Evolutionary conservation across 2,329 filamentous ascomycete genomes (phyloP), one percentile per base, ranked within the genome.

Genomic region (Pestalotiopsis sp.): DNA sequence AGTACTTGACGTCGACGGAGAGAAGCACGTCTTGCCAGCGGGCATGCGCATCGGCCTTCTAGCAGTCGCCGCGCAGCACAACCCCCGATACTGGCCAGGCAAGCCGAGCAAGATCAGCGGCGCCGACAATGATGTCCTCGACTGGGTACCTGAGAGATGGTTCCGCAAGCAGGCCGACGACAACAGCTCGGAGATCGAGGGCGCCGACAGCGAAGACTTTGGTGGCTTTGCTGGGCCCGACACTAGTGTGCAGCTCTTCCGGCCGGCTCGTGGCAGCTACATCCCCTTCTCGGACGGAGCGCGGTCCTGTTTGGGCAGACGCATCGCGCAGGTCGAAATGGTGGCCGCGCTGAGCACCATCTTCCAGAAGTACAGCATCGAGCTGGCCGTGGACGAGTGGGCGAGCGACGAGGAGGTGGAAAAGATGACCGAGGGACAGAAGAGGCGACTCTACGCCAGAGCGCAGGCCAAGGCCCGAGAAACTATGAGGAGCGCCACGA

Each of bases 141-240:
- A 92, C 68, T 95, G 90, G 78, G 83, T 89, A 62, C 92, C 93
- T 0, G 90, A 93, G 78, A 86, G 93, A 58, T 95, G 93, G 93
- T 87, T 93, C 71, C 80, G 82, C 25, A 73, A 72, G 20, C 74
- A 75, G 20, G 70, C 45, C 17, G 70, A 71, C 57, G 38, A 31
- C 56, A 61, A 70, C 20, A 68, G 5, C n/a, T 52, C 41, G 13
- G 59, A 66, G 2, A 68, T 73, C 5, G 72, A 71, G 13, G 79
- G 80, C 14, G 80, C 81, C 2, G 79, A 86, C 63, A 80, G 80
- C 2, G 87, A 87, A 67, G 86, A 90, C 65, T 85, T 88, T 69
- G 89, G 88, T 67, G 87, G 89, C 2, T 88, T 87, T 63, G 82
- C 84, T 68, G 87, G 86, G n/a, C 83, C 86, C 9, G 89, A 91